Base-by-base conservation (phyloP, 345 rosid species). In the Angophora floribunda region DNA sequence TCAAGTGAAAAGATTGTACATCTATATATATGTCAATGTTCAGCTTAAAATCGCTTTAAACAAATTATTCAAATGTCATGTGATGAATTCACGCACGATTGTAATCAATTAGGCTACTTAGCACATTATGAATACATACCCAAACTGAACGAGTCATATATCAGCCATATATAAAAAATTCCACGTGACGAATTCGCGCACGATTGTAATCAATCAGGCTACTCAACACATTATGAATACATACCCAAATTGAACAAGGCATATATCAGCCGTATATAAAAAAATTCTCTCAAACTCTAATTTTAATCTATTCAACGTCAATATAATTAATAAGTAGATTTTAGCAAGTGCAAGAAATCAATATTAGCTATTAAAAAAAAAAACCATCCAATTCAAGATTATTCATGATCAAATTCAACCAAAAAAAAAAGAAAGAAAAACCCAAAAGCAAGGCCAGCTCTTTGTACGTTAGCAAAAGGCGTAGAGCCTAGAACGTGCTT, bases 51-150 rank as follows among this genome's bases (percentile, higher is more conserved):
- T 75, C 8, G 0, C 82, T 41, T 12, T 9, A 21, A 21, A 36
- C 8, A 19, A 41, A 32, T 67, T 16, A 32, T 67, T 32, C 45
- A 67, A 32, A 32, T 1, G 3, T 4, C 3, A 15, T 6, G 1
- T 30, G 79, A 4, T 2, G 21, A 36, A 36, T 36, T 36, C 41
- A 4, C 41, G 41, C 4, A 4, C 75, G n/a, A 65, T n/a, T 65
- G 2, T 6, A 65, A 15, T 4, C 2, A 65, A 2, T 65, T 3
- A n/a, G 3, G 0, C 0, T 2, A 0, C 41, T 36, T n/a, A n/a
- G 4, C 41, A 30, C 7, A 30, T 65, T 16, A 28, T 5, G 4
- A 28, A 61, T 61, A 61, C 3, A 41, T 3, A 30, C 41, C n/a
- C 41, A 65, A 0, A 30, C 17, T 63, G 28, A 63, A 63, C 13